Base-by-base conservation (phyloP, 2,329 filamentous ascomycete genomes). In the Fusarium sp. region DNA sequence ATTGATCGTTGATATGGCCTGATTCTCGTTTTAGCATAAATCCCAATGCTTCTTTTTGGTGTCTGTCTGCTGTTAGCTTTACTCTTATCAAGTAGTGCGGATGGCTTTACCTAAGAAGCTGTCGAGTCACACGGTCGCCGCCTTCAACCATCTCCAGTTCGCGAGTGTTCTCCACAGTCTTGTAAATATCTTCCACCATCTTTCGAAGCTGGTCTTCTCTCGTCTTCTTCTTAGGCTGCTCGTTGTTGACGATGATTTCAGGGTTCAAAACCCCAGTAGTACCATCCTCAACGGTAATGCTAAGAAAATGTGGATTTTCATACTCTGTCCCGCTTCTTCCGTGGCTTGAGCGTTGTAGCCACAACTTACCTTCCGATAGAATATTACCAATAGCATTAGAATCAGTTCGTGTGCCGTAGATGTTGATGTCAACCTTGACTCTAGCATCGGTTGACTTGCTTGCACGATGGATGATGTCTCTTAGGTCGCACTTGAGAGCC, bases 11-110 rank as follows among this genome's bases (percentile, higher is more conserved):
- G 6, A 62, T 48, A 2, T 62, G 15, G 1, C 59, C 59, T 1
- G 59, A 62, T 8, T 62, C 59, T 10, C 57, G 32, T 4, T 62
- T 49, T 0, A 62, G 21, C 59, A 62, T 62, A 4, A 62, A 62
- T 0, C 59, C 59, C 2, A 62, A 7, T 0, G 59, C 59, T 36
- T 62, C 59, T 4, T 62, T 62, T 2, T 62, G 59, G 10, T 62
- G 59, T 12, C 59, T 62, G 2, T n/a, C 2, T 1, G 4, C 0
- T 24, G 14, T 60, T 9, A 59, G 38, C 0, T 3, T 3, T 4
- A 1, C 26, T 2, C 0, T 1, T 2, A 7, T 9, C 2, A 1
- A 2, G 1, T 1, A 1, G 20, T 5, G 4, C 1, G 4, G 4
- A 1, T 8, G 9, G 2, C 5, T 2, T 6, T 7, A 55, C 58